These are phyloP conservation scores for Erysimum cheiranthoides DNA, from an alignment of 345 rosid species.

Conservation along the genomic window DNA sequence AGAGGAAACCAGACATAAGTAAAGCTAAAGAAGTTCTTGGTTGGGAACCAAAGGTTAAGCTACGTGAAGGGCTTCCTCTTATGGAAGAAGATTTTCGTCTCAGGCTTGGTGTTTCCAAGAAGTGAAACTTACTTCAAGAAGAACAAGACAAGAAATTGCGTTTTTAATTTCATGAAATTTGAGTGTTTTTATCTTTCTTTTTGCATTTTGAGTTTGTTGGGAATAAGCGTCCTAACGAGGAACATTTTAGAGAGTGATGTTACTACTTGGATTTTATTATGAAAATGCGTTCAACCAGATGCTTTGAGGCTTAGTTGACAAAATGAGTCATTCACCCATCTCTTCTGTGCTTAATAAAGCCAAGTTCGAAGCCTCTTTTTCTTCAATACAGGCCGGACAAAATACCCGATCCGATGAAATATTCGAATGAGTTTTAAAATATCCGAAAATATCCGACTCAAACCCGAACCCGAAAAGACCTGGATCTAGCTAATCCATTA, in stretches of 20 bases:
- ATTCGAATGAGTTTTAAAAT: too few species aligned
- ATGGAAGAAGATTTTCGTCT: constrained; percentile 94
- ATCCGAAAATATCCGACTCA: too few species aligned
- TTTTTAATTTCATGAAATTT: not conserved
- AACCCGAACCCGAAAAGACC: too few species aligned
- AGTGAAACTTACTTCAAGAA: constrained; percentile 40
- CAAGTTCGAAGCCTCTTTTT: too few species aligned
- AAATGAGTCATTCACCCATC: not conserved
- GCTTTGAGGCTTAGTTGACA: not conserved
- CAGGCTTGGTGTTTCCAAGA: constrained; percentile 68
- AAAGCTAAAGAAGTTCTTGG: constrained; percentile 84
- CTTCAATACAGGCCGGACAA: too few species aligned
- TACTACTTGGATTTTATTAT: constrained; percentile 1
- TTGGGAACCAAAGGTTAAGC: constrained; percentile 90
- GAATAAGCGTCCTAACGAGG: constrained; percentile 31
- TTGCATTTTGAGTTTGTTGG: constrained; percentile 18
- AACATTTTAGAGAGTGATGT: constrained; percentile 14
- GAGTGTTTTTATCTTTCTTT: not conserved
- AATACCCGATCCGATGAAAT: too few species aligned
- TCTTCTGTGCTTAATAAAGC: not conserved
- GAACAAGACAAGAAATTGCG: not conserved
- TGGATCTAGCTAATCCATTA: too few species aligned
- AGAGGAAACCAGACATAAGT: constrained; percentile 87
- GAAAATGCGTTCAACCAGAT: constrained; percentile 3
- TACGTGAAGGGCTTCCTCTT: constrained; percentile 86